A percentile compares a stretch with the other conserved stretches of the same genome.
Conservation (phyloP, 2,329 filamentous ascomycete genomes). For the Sporothrix euskadiensis region DNA sequence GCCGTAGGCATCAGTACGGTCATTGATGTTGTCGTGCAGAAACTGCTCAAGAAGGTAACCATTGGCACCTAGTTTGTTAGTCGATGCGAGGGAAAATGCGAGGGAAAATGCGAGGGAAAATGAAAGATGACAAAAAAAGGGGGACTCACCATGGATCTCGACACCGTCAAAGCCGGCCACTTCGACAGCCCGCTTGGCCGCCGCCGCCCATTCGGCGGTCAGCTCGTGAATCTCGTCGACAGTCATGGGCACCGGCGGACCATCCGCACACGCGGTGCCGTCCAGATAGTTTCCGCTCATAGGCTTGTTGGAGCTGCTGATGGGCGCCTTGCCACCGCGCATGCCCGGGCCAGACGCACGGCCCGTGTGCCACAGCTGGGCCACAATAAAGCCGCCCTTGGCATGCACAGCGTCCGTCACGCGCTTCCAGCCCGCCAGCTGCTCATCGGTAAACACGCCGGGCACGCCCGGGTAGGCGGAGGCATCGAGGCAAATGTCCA, state of each 20-base stretch:
- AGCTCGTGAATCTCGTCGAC: constrained; percentile 63
- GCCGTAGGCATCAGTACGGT: constrained; percentile 56
- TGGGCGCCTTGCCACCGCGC: constrained; percentile 40
- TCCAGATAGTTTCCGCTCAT: constrained; percentile 41
- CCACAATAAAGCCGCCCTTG: constrained; percentile 29
- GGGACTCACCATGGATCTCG: constrained; percentile 41
- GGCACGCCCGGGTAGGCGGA: constrained; percentile 27
- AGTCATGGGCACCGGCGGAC: constrained; percentile 63
- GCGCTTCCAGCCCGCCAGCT: constrained; percentile 30
- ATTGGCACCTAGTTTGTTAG: constrained; percentile 37
- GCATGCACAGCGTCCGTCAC: constrained; percentile 32
- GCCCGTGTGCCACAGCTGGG: constrained; percentile 54
- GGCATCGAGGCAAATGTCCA: constrained; percentile 44
- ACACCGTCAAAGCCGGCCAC: constrained; percentile 50
- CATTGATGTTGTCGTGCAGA: constrained; percentile 55
- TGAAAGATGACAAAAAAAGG: not conserved
- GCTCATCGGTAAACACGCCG: constrained; percentile 26
- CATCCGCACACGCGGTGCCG: constrained; percentile 27
- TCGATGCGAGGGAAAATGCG: not conserved
- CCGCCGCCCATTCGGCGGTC: constrained; percentile 57
- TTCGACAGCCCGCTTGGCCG: constrained; percentile 48
- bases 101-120: not conserved
- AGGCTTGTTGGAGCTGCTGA: constrained; percentile 46
- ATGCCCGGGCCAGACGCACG: constrained; percentile 43
- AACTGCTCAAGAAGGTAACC: constrained; percentile 56